phyloP scores from a whole-genome alignment of 2,329 filamentous ascomycete genomes.

The Calycina marina region DNA sequence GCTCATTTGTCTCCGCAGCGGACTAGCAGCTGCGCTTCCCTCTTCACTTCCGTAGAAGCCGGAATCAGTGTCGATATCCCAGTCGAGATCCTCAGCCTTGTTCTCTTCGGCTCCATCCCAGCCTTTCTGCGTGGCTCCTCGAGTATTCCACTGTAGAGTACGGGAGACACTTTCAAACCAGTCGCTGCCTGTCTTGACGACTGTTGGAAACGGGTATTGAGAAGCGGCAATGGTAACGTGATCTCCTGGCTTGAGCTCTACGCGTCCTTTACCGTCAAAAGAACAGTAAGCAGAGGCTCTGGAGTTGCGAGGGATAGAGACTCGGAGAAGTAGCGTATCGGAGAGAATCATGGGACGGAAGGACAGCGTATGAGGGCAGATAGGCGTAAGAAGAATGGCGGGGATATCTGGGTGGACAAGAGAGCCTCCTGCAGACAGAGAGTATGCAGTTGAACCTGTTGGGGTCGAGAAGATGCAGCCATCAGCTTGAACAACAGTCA shows the following conservation, averaged over 20 bases:
- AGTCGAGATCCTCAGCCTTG: conserved; percentile 43
- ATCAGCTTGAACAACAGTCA: conserved; percentile 92
- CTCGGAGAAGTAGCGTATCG: conserved; percentile 82
- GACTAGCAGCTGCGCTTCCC: conserved; percentile 50
- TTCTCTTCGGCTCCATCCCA: conserved; percentile 39
- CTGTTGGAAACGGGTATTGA: conserved; percentile 93
- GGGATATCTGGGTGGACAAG: conserved; percentile 95
- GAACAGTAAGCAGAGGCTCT: conserved; percentile 92
- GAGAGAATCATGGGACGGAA: conserved; percentile 97
- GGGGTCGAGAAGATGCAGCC: conserved; percentile 97
- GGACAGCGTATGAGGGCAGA: conserved; percentile 91
- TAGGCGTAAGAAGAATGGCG: conserved; percentile 89
- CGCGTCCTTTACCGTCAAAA: conserved; percentile 91
- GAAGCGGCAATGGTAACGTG: conserved; percentile 92
- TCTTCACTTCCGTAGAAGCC: conserved; percentile 60
- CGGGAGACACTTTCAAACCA: conserved; percentile 95
- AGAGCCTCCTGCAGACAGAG: conserved; percentile 84
- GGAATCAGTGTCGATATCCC: conserved; percentile 90
- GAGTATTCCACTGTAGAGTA: conserved; percentile 87
- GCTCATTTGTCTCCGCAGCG: conserved; percentile 53
- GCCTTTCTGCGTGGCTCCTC: conserved; percentile 81
- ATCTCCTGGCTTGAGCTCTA: conserved; percentile 86
- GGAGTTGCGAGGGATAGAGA: conserved; percentile 71
- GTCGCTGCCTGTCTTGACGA: conserved; percentile 76
- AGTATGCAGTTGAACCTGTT: conserved; percentile 90